Evolutionary conservation across 78 protist genomes (phyloP).

Genomic region (Speleostelium caveatum): DNA sequence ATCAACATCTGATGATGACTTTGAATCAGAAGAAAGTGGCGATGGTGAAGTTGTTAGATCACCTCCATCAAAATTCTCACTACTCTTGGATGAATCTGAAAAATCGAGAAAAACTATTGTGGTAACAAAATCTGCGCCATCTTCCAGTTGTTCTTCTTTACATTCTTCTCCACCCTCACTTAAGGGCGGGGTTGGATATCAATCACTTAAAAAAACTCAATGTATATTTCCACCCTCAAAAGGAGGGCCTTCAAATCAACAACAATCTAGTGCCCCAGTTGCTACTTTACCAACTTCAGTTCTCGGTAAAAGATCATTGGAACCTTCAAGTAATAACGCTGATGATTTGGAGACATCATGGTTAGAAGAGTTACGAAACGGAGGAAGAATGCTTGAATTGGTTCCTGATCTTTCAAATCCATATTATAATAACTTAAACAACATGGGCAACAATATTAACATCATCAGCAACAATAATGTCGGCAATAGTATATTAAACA

Average conservation of each 20-base stretch:
- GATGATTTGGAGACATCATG: constrained; percentile 39
- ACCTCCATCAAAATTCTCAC: constrained; percentile 53
- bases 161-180: background rate
- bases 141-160: background rate
- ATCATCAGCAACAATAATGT: background rate
- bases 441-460: background rate
- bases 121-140: background rate
- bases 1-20: constrained; percentile 1
- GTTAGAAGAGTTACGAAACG: constrained; percentile 30
- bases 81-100: constrained; percentile 47
- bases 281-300: background rate
- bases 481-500: background rate
- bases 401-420: constrained; percentile 68
- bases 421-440: background rate
- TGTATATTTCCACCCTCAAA: background rate
- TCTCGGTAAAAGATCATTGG: background rate
- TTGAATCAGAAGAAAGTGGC: constrained; percentile 8
- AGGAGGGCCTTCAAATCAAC: background rate
- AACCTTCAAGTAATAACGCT: background rate
- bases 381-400: constrained; percentile 9
- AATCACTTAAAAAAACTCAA: background rate
- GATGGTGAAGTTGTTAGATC: constrained; percentile 51
- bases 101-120: background rate
- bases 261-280: background rate
- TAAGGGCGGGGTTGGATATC: background rate